Percentiles rank a stretch among this genome's conserved stretches.
These are phyloP conservation scores for Rubus parviflorus DNA, from an alignment of 306 rosid genomes.

Conservation along the genomic window DNA sequence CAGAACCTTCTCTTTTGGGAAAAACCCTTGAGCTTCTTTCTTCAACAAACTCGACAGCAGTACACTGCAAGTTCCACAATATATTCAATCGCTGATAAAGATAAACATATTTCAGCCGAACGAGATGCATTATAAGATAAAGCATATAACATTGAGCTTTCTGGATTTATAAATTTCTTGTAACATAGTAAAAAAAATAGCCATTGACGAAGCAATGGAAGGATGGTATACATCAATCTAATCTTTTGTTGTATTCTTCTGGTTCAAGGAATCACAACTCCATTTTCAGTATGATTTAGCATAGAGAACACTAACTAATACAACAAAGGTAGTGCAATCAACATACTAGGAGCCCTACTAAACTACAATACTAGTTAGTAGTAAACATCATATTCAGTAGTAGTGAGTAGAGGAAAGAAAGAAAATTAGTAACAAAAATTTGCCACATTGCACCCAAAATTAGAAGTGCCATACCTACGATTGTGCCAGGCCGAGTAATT, in stretches of 20 bases:
- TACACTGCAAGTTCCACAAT: conserved; percentile 48
- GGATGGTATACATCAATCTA: neutral
- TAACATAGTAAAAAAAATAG: neutral
- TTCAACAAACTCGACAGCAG: conserved; percentile 64
- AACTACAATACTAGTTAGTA: neutral
- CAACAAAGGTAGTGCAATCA: neutral
- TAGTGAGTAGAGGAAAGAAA: neutral
- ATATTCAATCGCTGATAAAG: neutral
- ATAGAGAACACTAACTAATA: neutral
- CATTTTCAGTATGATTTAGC: neutral
- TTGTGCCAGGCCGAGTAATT: conserved; percentile 94
- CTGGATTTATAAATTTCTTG: neutral
- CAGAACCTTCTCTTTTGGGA: conserved; percentile 56
- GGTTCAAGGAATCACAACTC: neutral
- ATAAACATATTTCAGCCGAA: neutral
- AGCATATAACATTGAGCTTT: neutral
- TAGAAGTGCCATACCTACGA: conserved; percentile 50
- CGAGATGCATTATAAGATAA: neutral
- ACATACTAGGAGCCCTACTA: neutral
- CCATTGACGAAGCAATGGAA: neutral
- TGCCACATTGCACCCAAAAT: neutral
- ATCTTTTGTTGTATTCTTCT: neutral
- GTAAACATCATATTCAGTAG: neutral
- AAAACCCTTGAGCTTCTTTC: conserved; percentile 60
- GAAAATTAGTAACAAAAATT: neutral